Base-by-base conservation (phyloP, 257 asterid species). In the Solanum bulbocastanum region DNA sequence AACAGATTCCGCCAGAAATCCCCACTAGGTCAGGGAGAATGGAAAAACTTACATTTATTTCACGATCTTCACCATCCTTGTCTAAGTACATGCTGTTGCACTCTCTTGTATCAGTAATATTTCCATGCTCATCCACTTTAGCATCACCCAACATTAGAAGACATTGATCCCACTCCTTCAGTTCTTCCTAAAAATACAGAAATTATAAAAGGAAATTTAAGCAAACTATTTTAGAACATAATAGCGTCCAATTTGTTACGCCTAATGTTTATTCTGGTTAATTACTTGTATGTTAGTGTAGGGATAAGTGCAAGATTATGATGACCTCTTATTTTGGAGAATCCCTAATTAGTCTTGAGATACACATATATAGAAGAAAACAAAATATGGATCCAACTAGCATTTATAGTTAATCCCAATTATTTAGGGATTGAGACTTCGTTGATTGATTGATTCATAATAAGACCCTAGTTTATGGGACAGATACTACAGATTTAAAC, bases 141-240 rank as follows among this genome's bases (percentile, higher is more conserved):
- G 98, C 98, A 92, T 96, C 98, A 87, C 99, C 99, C 84, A 97
- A 98, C 98, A 96, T 96, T 85, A 91, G 91, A 86, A 94, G 92
- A 86, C 99, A 97, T 84, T 97, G 98, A 91, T 96, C 98, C 99
- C 99, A 97, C 93, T 97, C 99, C 92, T 96, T 95, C 86, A 96
- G 88, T 87, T 96, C 98, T 92, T 96, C 99, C 99, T 96, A 89
- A 18, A 81, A 36, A 39, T 82, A 82, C 44, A 82, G 22, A 82
- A 46, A 82, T 46, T 79, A 42, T 46, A 83, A n/a, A 15, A 68
- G 33, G 62, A 42, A 40, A 58, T 25, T 78, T 42, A 42, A 40
- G 60, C 60, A 76, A 25, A 75, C 27, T 76, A 76, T n/a, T 76
- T 76, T 76, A 76, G 83, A 78, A 42, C 62, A 42, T 42, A 40